Base-by-base conservation (phyloP, 2,329 filamentous ascomycete genomes). In the Purpureocillium lavendulum region DNA sequence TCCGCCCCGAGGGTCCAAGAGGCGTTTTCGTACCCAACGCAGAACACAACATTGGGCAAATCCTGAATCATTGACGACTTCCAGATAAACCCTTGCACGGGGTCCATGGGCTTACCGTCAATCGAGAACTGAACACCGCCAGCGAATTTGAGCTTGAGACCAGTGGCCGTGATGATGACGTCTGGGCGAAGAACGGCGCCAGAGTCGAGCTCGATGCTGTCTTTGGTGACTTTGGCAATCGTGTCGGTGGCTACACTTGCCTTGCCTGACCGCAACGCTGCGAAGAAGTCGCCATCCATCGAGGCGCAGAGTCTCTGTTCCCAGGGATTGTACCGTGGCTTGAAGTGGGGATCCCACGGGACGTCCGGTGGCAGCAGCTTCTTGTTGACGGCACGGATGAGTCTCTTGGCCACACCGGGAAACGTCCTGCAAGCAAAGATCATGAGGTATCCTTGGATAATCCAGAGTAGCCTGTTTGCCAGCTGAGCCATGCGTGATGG, bases 251-350 rank as follows among this genome's bases (percentile, higher is more conserved):
- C 60, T 2, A 75, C 53, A 11, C 57, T 51, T 11, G 51, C 62
- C 33, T 58, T 67, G 17, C 61, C 59, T 1, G 47, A 55, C 1
- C 58, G 57, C 12, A 72, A 50, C 0, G 62, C 59, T 6, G 52
- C 40, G 45, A 63, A 74, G 40, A 73, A 69, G 46, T 71, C 70
- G 0, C 65, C 66, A 21, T 70, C 60, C 14, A 60, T 55, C 1
- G 51, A 73, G 24, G 80, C 62, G 48, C 82, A 87, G 14, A 87
- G 60, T 1, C 84, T 73, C 51, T 87, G 83, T 39, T 85, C 71
- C 78, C 81, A 80, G 0, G 75, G 76, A 6, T 69, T 67, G 41
- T 79, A 79, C 1, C 55, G 51, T 0, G 74, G 74, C 15, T 62
- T 61, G 58, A 78, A 77, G 50, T 80, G 67, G 1, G 71, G 71